phyloP scores from a whole-genome alignment of 495 filamentous ascomycete species.

The Glonium stellatum region DNA sequence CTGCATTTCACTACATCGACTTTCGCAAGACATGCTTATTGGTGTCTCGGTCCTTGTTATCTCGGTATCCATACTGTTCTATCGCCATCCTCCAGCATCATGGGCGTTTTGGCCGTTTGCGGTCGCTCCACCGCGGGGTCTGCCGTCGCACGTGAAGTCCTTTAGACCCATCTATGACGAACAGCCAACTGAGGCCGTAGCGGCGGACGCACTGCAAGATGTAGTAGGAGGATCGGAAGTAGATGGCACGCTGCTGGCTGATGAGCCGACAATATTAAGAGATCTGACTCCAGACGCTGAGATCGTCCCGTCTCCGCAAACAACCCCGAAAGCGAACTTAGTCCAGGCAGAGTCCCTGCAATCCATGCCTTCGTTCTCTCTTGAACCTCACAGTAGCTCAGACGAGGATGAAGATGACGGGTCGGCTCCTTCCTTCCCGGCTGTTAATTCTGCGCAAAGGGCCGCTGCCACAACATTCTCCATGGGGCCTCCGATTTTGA shows the following conservation, averaged over 20 bases:
- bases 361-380: conserved; percentile 32
- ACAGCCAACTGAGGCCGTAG: background rate
- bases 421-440: conserved; percentile 28
- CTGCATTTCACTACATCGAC: background rate
- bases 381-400: conserved; percentile 14
- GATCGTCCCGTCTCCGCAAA: conserved; percentile 35
- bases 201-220: background rate
- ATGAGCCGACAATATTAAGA: background rate
- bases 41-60: conserved; percentile 50
- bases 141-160: conserved; percentile 21
- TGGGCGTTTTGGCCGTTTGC: conserved; percentile 13
- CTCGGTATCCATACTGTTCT: conserved; percentile 46
- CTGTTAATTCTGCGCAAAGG: conserved; percentile 31
- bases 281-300: conserved; percentile 1
- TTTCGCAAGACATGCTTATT: conserved; percentile 35
- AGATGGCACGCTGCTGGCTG: background rate
- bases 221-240: too few relatives aligned
- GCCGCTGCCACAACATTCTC: conserved; percentile 15
- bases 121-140: conserved; percentile 29
- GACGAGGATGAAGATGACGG: conserved; percentile 27
- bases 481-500: conserved; percentile 17
- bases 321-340: conserved; percentile 38
- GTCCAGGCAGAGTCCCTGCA: background rate
- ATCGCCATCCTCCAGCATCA: conserved; percentile 42
- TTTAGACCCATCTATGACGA: background rate